A percentile compares a stretch with the other conserved stretches of the same genome.
Conservation (phyloP, 768 basidiomycete species). For the Termitomyces sp. region DNA sequence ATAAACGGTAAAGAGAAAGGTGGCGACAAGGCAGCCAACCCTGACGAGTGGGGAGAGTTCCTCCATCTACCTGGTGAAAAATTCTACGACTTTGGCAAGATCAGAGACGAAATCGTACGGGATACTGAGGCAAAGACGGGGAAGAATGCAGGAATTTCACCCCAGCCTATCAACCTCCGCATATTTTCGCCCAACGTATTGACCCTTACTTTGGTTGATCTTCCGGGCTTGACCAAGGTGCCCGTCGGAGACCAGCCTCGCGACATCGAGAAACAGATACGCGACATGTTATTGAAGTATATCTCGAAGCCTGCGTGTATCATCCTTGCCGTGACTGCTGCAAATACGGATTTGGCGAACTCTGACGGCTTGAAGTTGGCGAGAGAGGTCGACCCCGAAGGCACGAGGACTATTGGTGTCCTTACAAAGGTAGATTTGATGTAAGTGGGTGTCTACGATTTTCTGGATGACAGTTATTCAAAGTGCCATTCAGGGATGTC, state of each 20-base stretch:
- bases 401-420: conserved; percentile 95
- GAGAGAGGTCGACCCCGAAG: conserved; percentile 95
- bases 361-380: conserved; percentile 97
- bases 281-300: conserved; percentile 93
- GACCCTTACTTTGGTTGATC: conserved; percentile 94
- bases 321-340: conserved; percentile 92
- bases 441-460: conserved; percentile 40
- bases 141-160: conserved; percentile 96
- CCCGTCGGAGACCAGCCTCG: conserved; percentile 95
- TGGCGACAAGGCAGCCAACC: conserved; percentile 73
- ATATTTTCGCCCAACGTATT: conserved; percentile 97
- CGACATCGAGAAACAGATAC: conserved; percentile 97
- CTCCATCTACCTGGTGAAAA: conserved; percentile 94
- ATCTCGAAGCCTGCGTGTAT: conserved; percentile 96
- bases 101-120: conserved; percentile 90
- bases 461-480: background rate
- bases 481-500: conserved; percentile 67
- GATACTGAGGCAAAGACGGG: conserved; percentile 99
- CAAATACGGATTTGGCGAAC: conserved; percentile 96
- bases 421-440: conserved; percentile 98
- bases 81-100: conserved; percentile 97
- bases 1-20: conserved; percentile 44
- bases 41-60: conserved; percentile 99
- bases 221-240: conserved; percentile 93
- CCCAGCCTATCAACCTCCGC: conserved; percentile 94